Evolutionary conservation across 192 early-diverging fungal species (phyloP).

Genomic region (Backusella parvicylindrica): DNA sequence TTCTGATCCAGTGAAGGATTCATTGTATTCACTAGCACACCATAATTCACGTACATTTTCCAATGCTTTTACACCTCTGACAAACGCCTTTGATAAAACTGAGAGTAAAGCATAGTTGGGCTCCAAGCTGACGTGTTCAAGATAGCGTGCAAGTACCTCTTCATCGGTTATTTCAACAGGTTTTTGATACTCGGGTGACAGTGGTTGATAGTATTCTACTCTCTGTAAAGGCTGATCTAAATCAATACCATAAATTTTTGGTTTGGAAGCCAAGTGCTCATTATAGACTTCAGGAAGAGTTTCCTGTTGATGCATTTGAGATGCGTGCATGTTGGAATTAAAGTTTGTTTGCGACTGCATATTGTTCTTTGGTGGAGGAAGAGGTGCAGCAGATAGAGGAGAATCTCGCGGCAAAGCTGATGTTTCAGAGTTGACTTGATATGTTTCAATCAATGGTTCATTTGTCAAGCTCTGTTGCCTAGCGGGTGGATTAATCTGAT

Average conservation of each 20-base stretch:
- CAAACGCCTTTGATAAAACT: conserved; percentile 12
- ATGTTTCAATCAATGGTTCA: not conserved
- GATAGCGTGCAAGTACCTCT: not conserved
- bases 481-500: not conserved
- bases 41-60: conserved; percentile 19
- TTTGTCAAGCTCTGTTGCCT: not conserved
- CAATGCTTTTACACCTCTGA: conserved; percentile 1
- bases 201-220: not conserved
- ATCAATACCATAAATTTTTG: not conserved
- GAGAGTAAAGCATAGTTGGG: conserved; percentile 22
- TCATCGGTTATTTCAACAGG: not conserved
- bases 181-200: not conserved
- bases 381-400: not conserved
- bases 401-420: not conserved
- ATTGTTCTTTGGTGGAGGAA: not conserved
- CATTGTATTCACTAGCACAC: conserved; percentile 22
- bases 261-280: not conserved
- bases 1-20: conserved; percentile 31
- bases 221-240: not conserved
- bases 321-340: not conserved
- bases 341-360: not conserved
- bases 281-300: not conserved
- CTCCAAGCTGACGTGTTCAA: not conserved
- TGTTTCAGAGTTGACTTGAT: not conserved
- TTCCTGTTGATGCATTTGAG: not conserved